A percentile compares a stretch with the other conserved stretches of the same genome.
These are phyloP conservation scores for Microcos paniculata DNA, from an alignment of 345 rosid species.

Conservation along the genomic window DNA sequence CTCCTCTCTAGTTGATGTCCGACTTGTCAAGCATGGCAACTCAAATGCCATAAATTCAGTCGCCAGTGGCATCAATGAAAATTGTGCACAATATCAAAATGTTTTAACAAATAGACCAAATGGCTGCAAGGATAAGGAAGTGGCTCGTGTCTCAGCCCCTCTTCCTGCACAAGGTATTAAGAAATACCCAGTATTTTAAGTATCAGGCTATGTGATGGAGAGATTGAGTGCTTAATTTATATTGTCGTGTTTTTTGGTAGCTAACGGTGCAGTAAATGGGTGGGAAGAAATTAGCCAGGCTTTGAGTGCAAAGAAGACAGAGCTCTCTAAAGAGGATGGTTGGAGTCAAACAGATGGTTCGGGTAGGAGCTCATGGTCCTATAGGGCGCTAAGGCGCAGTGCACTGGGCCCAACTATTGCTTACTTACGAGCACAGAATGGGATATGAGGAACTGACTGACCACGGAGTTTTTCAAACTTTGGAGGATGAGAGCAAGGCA, in stretches of 20 bases:
- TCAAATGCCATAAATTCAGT: conserved; percentile 23
- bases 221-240: not conserved
- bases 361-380: conserved; percentile 55
- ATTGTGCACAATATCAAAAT: conserved; percentile 22
- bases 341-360: conserved; percentile 52
- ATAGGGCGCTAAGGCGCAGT: conserved; percentile 67
- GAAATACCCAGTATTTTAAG: not conserved
- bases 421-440: conserved; percentile 69
- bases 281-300: conserved; percentile 79
- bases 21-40: conserved; percentile 41
- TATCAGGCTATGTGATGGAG: conserved; percentile 9
- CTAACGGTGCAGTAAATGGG: conserved; percentile 42
- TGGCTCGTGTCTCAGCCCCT: not conserved
- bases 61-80: conserved; percentile 26
- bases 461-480: conserved; percentile 2
- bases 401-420: conserved; percentile 88
- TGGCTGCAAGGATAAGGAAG: conserved; percentile 33
- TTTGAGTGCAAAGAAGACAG: conserved; percentile 65
- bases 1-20: conserved; percentile 71
- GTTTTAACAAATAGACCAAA: conserved; percentile 16
- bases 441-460: conserved; percentile 31
- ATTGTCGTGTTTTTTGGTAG: conserved; percentile 32
- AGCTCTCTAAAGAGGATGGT: conserved; percentile 50
- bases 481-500: not conserved
- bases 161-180: conserved; percentile 49